phyloP scores from a whole-genome alignment of 2,329 filamentous ascomycete genomes.

The Colletotrichum australisinense region DNA sequence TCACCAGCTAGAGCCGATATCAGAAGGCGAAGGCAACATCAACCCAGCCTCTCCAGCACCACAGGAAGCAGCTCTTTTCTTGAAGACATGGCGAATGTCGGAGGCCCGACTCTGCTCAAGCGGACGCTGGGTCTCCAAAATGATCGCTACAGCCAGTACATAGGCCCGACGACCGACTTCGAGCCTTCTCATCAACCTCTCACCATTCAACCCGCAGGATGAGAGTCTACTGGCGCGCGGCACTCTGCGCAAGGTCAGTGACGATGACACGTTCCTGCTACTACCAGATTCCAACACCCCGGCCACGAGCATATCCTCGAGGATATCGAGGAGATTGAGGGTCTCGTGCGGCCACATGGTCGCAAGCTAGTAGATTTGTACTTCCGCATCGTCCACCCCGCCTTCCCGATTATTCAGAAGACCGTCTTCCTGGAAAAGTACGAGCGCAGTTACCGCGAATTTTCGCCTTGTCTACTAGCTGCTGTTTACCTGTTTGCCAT shows the following conservation, averaged over 20 bases:
- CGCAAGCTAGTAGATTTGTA: slow-evolving; percentile 82
- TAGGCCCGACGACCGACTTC: slow-evolving; percentile 85
- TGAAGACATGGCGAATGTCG: slow-evolving; percentile 78
- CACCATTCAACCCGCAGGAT: slow-evolving; percentile 83
- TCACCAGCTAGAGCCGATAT: slow-evolving; percentile 68
- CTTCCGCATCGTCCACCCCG: slow-evolving; percentile 83
- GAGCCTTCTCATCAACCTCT: slow-evolving; percentile 86
- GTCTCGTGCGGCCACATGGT: slow-evolving; percentile 81
- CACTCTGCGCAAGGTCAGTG: slow-evolving; percentile 80
- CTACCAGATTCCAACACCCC: slow-evolving; percentile 78
- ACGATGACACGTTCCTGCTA: slow-evolving; percentile 83
- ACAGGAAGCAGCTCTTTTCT: slow-evolving; percentile 72
- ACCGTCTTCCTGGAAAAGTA: slow-evolving; percentile 84
- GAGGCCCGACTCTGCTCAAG: slow-evolving; percentile 73
- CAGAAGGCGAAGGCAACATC: slow-evolving; percentile 63
- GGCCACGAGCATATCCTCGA: slow-evolving; percentile 77
- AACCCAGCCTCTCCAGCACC: slow-evolving; percentile 71
- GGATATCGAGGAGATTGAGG: slow-evolving; percentile 79
- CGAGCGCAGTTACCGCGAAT: slow-evolving; percentile 76
- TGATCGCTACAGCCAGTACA: slow-evolving; percentile 85
- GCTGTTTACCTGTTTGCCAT: slow-evolving; percentile 87
- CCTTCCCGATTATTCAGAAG: slow-evolving; percentile 86
- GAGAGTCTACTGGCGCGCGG: slow-evolving; percentile 79
- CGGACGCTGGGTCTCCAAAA: slow-evolving; percentile 80
- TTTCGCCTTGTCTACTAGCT: slow-evolving; percentile 81